Evolutionary conservation across 768 basidiomycete genomes (phyloP), one percentile per base, ranked within the genome.

Genomic region (Lepiota subincarnata): DNA sequence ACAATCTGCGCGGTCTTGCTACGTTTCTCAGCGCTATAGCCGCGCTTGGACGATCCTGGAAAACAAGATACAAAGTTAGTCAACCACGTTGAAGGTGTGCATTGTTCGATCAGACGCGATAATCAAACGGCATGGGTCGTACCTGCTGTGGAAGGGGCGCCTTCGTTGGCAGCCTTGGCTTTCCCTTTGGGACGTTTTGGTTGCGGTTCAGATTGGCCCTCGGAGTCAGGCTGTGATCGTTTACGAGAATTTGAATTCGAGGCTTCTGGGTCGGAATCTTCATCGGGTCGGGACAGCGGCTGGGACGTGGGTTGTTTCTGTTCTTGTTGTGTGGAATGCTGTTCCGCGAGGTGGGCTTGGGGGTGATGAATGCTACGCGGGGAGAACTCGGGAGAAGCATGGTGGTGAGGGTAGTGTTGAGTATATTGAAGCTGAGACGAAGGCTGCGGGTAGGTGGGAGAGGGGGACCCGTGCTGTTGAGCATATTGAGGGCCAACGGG

Each of bases 11-110:
- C 84, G 20, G 83, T 82, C 53, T 89, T 87, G 57, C 69, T 83
- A 54, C 87, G 84, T 68, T 87, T 89, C 73, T 84, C 87, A 48
- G 82, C 72, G 57, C 77, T 86, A 60, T 83, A 84, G 39, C 84
- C 86, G 59, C 86, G 82, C 69, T 82, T 83, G 36, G 83, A 80
- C 41, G 79, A 55, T 49, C 64, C 73, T 73, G 61, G 39, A 57
- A 53, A 48, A 41, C 42, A 37, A 12, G 43, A 31, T 22, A 58
- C 38, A 46, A 46, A 35, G 24, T 38, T 39, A 55, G 52, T 19
- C 20, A 36, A 44, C 45, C 37, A 42, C 44, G 47, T 39, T 45
- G 36, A 56, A 36, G 19, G 12, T 18, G 43, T 16, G 34, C 22
- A 26, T 40, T 41, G n/a, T 40, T 50, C 10, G 57, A 50, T 38